These are phyloP conservation scores for Phytophthora cajani DNA, from an alignment of 352 stramenopile genomes.

Conservation along the genomic window DNA sequence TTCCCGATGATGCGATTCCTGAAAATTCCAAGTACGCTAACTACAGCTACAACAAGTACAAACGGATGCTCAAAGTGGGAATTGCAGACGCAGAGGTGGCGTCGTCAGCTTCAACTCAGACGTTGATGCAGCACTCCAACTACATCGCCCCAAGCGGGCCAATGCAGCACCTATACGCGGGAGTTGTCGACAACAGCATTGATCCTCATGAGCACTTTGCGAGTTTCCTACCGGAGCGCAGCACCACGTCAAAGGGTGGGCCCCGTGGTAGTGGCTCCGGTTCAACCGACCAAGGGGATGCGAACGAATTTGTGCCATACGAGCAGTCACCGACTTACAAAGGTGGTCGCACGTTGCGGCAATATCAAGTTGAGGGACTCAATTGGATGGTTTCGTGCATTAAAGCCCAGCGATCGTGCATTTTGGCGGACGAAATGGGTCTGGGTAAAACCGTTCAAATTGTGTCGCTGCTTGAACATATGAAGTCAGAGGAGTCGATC, in stretches of 20 bases:
- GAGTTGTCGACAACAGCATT: slow-evolving; percentile 90
- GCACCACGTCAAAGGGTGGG: slow-evolving; percentile 4
- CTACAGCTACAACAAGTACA: slow-evolving; percentile 78
- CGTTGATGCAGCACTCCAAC: slow-evolving; percentile 53
- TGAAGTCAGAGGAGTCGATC: slow-evolving; percentile 85
- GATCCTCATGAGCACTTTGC: slow-evolving; percentile 90
- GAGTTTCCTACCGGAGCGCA: slow-evolving; percentile 75
- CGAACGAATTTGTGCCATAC: slow-evolving; percentile 88
- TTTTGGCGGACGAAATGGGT: slow-evolving; percentile 93
- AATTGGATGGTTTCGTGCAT: slow-evolving; percentile 92
- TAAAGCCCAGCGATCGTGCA: slow-evolving; percentile 88
- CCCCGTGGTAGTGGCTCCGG: slow-evolving; percentile 16
- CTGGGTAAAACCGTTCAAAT: slow-evolving; percentile 97
- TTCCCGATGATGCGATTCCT: slow-evolving; percentile 39
- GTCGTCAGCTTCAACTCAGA: slow-evolving; percentile 38
- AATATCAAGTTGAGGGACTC: slow-evolving; percentile 88
- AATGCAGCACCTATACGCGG: slow-evolving; percentile 89
- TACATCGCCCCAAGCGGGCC: slow-evolving; percentile 82
- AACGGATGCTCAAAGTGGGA: slow-evolving; percentile 71
- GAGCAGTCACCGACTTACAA: slow-evolving; percentile 91
- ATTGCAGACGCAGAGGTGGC: slow-evolving; percentile 38
- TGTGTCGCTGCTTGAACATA: slow-evolving; percentile 92
- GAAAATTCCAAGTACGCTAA: slow-evolving; percentile 60
- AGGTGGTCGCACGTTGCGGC: slow-evolving; percentile 77
- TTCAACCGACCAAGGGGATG: slow-evolving; percentile 24